phyloP scores from a whole-genome alignment of 352 stramenopile genomes.

The Blastocystis sp. region DNA sequence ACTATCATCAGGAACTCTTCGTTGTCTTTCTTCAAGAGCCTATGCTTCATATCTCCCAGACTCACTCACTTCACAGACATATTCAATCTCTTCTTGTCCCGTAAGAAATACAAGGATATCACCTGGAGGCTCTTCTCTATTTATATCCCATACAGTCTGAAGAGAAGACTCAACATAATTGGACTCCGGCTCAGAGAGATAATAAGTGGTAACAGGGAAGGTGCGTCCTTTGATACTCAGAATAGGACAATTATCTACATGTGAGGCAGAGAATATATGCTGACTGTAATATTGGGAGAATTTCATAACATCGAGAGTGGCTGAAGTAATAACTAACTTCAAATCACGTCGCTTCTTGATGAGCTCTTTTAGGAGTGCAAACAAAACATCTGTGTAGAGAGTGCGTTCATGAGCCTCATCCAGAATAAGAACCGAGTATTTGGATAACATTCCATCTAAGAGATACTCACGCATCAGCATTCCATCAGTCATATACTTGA shows the following conservation, averaged over 20 bases:
- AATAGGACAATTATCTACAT: conserved; percentile 84
- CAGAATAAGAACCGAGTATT: conserved; percentile 86
- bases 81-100: conserved; percentile 77
- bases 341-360: conserved; percentile 77
- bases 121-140: conserved; percentile 91
- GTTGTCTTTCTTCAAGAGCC: conserved; percentile 36
- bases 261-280: background rate
- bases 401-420: conserved; percentile 96
- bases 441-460: conserved; percentile 86
- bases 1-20: conserved; percentile 70
- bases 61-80: conserved; percentile 63
- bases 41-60: background rate
- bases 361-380: conserved; percentile 84
- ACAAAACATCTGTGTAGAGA: conserved; percentile 95
- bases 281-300: conserved; percentile 79
- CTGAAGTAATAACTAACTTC: conserved; percentile 84
- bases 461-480: conserved; percentile 99
- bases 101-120: conserved; percentile 99
- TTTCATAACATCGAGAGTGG: conserved; percentile 79
- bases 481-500: conserved; percentile 99
- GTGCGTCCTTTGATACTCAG: conserved; percentile 96
- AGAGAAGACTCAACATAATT: conserved; percentile 96
- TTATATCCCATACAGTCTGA: conserved; percentile 98
- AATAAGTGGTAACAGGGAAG: conserved; percentile 94
- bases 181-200: conserved; percentile 94